Percentiles rank a stretch among this genome's conserved stretches.
These are phyloP conservation scores for Dissophora ornata DNA, from an alignment of 192 early-diverging fungal species.

Conservation along the genomic window DNA sequence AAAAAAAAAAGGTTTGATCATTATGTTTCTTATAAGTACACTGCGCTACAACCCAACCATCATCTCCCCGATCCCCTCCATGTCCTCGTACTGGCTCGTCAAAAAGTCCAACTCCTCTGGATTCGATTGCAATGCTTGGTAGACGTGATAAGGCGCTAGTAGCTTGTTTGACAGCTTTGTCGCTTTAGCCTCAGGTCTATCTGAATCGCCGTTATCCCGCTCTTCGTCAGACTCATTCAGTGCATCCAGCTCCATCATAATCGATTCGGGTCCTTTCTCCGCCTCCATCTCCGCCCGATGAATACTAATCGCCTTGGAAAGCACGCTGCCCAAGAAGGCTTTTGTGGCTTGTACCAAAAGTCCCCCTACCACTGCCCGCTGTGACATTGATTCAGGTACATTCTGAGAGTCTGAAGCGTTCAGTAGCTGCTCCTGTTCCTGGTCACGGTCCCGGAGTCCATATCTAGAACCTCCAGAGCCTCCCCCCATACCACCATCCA, in stretches of 20 bases:
- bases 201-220: neutral
- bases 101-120: conserved; percentile 61
- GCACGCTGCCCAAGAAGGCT: conserved; percentile 57
- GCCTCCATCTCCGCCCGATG: conserved; percentile 49
- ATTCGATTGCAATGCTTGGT: conserved; percentile 57
- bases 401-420: conserved; percentile 27
- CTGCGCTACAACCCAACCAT: conserved; percentile 38
- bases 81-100: conserved; percentile 56
- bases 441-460: conserved; percentile 23
- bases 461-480: conserved; percentile 13
- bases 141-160: conserved; percentile 64
- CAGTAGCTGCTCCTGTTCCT: conserved; percentile 28
- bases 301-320: conserved; percentile 53
- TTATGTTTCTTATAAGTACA: no score
- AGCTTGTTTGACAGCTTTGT: conserved; percentile 51
- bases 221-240: conserved; percentile 37
- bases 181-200: neutral
- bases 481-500: conserved; percentile 28
- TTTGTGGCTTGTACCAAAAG: conserved; percentile 62
- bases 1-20: no score
- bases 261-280: conserved; percentile 41
- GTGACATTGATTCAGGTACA: conserved; percentile 56
- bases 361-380: conserved; percentile 60
- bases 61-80: conserved; percentile 51
- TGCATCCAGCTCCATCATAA: conserved; percentile 44